Evolutionary conservation across 306 rosid species (phyloP).

Genomic region (Cicer chorassanicum): DNA sequence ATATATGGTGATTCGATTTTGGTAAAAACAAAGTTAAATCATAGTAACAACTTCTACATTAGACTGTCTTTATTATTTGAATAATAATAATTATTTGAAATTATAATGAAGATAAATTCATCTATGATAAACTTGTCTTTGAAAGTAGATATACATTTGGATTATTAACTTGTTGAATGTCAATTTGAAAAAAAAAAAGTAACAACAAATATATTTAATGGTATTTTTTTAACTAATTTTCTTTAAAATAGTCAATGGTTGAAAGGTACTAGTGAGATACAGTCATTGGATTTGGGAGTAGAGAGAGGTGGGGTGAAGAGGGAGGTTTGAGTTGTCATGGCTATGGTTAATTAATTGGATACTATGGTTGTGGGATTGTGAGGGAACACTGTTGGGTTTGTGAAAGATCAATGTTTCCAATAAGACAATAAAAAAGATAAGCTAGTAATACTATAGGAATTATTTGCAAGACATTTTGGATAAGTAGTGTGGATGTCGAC

Average conservation of each 20-base stretch:
- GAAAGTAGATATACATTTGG: too few species aligned
- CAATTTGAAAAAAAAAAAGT: too few species aligned
- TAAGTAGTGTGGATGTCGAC: conserved; percentile 45
- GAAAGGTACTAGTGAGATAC: background rate
- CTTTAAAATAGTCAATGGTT: too few species aligned
- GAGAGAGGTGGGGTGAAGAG: conserved; percentile 75
- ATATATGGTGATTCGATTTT: background rate
- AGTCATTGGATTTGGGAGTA: conserved; percentile 51
- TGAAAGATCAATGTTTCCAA: background rate
- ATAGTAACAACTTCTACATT: too few species aligned
- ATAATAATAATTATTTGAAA: too few species aligned
- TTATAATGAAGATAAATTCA: too few species aligned
- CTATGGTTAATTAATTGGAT: conserved; percentile 47
- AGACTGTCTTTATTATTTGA: too few species aligned
- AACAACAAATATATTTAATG: too few species aligned
- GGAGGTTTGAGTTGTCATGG: conserved; percentile 89
- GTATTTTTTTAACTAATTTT: too few species aligned
- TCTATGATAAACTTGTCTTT: too few species aligned
- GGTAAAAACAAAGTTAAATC: background rate
- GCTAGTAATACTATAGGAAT: background rate
- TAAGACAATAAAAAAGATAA: background rate
- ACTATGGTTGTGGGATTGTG: background rate
- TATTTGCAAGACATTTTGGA: conserved; percentile 39
- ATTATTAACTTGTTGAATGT: too few species aligned
- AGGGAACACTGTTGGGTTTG: conserved; percentile 10